Conservation (phyloP, 495 filamentous ascomycete genomes). For the Penicillium tannophilum region DNA sequence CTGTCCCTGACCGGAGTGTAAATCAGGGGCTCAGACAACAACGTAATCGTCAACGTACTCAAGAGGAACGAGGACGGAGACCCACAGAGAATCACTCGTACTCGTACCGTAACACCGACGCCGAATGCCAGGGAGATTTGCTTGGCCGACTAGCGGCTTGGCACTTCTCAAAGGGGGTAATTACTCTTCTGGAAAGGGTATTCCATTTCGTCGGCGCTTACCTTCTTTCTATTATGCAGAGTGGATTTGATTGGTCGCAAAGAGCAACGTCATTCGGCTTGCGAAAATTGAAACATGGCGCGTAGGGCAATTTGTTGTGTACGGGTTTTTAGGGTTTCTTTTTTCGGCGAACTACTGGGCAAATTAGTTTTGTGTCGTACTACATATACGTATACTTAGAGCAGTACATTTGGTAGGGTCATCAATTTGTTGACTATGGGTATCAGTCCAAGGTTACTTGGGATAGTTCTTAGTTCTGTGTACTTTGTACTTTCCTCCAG, state of each 20-base stretch:
- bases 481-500: too few species aligned
- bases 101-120: constrained; percentile 9
- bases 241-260: background rate
- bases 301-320: background rate
- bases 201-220: background rate
- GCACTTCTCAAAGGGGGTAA: constrained; percentile 8
- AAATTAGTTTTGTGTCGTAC: background rate
- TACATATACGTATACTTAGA: too few species aligned
- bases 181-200: background rate
- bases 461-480: too few species aligned
- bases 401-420: too few species aligned
- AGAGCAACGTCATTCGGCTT: constrained; percentile 7
- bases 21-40: background rate
- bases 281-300: constrained; percentile 1
- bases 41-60: too few species aligned
- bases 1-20: background rate
- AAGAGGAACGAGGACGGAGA: background rate
- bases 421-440: too few species aligned
- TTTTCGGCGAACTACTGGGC: background rate
- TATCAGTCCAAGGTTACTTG: too few species aligned
- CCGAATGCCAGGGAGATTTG: constrained; percentile 11
- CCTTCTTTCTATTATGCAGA: background rate
- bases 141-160: constrained; percentile 26
- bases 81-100: constrained; percentile 12
- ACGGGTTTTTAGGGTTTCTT: background rate